Base-by-base conservation (phyloP, 2,329 filamentous ascomycete species). In the Teratosphaeria zuluensis region DNA sequence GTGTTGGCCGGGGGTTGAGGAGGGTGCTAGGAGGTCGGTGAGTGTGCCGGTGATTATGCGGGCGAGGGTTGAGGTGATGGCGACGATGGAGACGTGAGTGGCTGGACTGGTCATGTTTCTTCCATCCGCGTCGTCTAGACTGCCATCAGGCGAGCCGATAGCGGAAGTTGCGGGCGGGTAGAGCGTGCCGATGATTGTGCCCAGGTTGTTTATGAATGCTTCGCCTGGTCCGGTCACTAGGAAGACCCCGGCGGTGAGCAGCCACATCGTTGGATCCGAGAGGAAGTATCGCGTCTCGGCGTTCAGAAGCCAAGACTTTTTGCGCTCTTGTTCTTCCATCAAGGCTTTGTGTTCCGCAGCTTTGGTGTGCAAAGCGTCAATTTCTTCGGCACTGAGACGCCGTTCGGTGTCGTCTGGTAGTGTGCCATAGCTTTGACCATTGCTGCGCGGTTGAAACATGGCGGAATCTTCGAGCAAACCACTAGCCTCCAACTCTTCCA, bases 161-260 rank as follows among this genome's bases (percentile, higher is more conserved):
- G 61, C 67, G 63, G 56, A 76, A 69, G 55, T 73, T 71, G 81
- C 82, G n/a, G 76, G 77, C 4, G 83, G 82, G 52, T 89, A 89
- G 3, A 96, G 79, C 0, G 92, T 95, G 65, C 89, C 87, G 66
- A 97, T 92, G 61, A 99, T 87, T 28, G 92, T 96, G 38, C 94
- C 94, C 9, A 99, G 76, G 68, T 97, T 99, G 76, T 97, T 99
- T 75, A 97, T 91, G 72, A 96, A 99, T 11, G 92, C 89, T 75
- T 99, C 94, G n/a, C 92, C 92, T 0, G 94, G 92, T 0, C 94
- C 94, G 57, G 92, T 89, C 66, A 96, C 89, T 62, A 97, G 82
- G 73, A 97, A 90, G 75, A 99, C 97, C 21, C 91, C 92, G 0
- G 86, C 77, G 0, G 92, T 90, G 65, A 99, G 87, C 70, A 86